Conservation (phyloP, 768 basidiomycete species). For the Boletus coccyginus region DNA sequence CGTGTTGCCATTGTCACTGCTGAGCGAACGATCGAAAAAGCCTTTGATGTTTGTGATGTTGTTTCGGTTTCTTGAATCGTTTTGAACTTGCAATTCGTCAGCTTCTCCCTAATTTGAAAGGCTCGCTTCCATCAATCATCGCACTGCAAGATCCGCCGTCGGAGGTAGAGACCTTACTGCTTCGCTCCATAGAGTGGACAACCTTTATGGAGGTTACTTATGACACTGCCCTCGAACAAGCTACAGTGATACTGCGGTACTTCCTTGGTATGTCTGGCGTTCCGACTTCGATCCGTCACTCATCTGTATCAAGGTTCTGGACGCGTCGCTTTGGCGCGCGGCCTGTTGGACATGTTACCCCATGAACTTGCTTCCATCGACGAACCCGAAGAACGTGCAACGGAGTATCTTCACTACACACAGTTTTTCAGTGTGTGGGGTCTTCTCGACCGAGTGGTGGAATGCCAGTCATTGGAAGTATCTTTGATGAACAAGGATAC, state of each 20-base stretch:
- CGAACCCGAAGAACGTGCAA: constrained; percentile 69
- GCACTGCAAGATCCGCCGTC: constrained; percentile 53
- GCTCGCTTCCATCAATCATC: constrained; percentile 60
- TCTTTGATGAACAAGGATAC: constrained; percentile 59
- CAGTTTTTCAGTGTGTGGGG: constrained; percentile 81
- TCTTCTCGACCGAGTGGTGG: constrained; percentile 56
- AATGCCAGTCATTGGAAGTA: constrained; percentile 56
- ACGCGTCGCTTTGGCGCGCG: constrained; percentile 64
- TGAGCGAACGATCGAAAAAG: constrained; percentile 69
- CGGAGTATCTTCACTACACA: constrained; percentile 75
- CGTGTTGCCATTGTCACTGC: constrained; percentile 80
- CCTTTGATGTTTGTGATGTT: constrained; percentile 51
- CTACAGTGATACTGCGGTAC: constrained; percentile 85
- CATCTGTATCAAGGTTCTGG: constrained; percentile 54
- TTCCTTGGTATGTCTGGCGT: constrained; percentile 68
- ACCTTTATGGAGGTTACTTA: constrained; percentile 73
- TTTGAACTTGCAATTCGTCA: constrained; percentile 24
- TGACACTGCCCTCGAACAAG: constrained; percentile 76
- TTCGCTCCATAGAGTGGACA: constrained; percentile 94
- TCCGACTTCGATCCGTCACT: not conserved
- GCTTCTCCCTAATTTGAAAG: constrained; percentile 53
- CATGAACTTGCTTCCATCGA: constrained; percentile 56
- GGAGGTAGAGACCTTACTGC: constrained; percentile 59
- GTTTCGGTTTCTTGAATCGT: constrained; percentile 4
- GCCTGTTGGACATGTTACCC: constrained; percentile 59